Evolutionary conservation across 2,329 filamentous ascomycete species (phyloP), one percentile per base, ranked within the genome.

Genomic region (Xylaria sp.): DNA sequence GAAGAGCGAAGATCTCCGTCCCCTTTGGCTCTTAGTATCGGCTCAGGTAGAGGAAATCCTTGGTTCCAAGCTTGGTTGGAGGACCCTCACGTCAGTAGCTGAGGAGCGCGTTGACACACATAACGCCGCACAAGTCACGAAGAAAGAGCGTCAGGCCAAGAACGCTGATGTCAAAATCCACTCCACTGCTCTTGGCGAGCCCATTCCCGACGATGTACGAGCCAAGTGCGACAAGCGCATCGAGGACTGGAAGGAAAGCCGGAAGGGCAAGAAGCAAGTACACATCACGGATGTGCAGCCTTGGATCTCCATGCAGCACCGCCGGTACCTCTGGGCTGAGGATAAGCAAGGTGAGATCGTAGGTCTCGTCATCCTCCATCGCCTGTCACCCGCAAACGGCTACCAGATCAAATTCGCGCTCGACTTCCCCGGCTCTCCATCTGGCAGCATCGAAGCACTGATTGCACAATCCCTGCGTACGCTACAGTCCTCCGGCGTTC

Each of bases 381-480:
- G 93, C 79, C 88, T 98, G 32, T 88, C 92, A 3, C 93, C 93
- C 1, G 85, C 88, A 42, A 89, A 97, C 78, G 94, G 94, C 63
- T 97, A 93, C 89, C 94, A 98, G 83, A 91, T 97, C 78, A 98
- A 98, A 83, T 97, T 96, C 84, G 92, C 92, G n/a, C 89, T 98
- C 63, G 93, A 98, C 80, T 97, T 98, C 85, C 94, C 94, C 0
- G 89, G 88, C 30, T 88, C 94, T 0, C 92, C 94, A n/a, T 93
- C 89, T 53, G 94, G 94, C 55, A 91, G 92, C 39, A 97, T 97
- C 71, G 94, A 98, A 82, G 87, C 91, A 48, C 87, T 96, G 48
- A 92, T 97, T 59, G 81, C 82, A 0, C 83, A 84, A 42, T 80
- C 84, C 48, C 73, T 79, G 55, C 88, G 89, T 75, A 82, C 84